Evolutionary conservation across 106 monocot species (phyloP).

Genomic region (Dendrobium catenatum): DNA sequence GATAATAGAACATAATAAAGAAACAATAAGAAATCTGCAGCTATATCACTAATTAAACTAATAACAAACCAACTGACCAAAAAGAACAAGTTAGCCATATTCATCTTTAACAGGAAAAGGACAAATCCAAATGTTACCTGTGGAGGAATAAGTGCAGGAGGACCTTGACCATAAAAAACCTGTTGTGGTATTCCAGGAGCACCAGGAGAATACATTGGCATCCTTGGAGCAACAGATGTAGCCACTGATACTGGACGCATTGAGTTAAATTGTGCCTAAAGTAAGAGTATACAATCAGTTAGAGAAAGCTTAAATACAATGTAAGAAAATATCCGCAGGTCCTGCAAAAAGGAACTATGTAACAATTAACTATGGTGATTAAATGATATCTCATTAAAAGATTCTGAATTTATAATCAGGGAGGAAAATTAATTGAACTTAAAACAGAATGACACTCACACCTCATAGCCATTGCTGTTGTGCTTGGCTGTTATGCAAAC

Average conservation of each 20-base stretch:
- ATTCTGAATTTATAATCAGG: not conserved
- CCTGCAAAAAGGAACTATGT: not conserved
- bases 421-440: not conserved
- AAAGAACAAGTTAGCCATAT: not conserved
- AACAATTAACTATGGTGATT: not conserved
- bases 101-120: not conserved
- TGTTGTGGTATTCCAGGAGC: slow-evolving; percentile 70
- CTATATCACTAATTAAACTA: not conserved
- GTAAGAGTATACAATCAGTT: not conserved
- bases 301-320: not conserved
- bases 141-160: slow-evolving; percentile 65
- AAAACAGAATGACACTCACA: not conserved
- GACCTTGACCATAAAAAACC: slow-evolving; percentile 84
- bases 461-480: not conserved
- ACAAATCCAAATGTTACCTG: slow-evolving; percentile 36
- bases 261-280: slow-evolving; percentile 83
- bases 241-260: slow-evolving; percentile 56
- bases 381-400: not conserved
- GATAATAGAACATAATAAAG: not conserved
- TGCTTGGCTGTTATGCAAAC: not conserved
- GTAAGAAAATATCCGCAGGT: not conserved
- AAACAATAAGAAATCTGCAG: not conserved
- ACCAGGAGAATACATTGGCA: slow-evolving; percentile 86
- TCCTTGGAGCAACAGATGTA: slow-evolving; percentile 57
- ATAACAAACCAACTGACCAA: not conserved